Evolutionary conservation across 345 rosid genomes (phyloP).

Genomic region (Lepidium africanum): DNA sequence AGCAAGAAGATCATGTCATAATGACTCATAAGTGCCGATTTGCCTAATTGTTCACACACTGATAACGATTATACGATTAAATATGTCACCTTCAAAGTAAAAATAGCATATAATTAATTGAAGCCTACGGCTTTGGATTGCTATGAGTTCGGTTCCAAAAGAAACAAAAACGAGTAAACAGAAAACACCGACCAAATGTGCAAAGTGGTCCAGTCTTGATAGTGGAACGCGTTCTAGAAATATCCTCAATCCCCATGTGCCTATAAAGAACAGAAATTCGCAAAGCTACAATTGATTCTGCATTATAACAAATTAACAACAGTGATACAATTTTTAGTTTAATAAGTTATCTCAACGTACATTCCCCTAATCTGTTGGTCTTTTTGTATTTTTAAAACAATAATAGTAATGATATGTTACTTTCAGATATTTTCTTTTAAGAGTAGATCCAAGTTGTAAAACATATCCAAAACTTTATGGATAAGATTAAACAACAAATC

Average conservation of each 20-base stretch:
- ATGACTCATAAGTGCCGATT: too few species aligned
- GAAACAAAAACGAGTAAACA: neutral
- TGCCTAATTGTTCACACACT: too few species aligned
- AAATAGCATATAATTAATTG: too few species aligned
- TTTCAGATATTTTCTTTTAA: neutral
- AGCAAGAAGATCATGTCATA: too few species aligned
- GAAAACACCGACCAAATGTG: neutral
- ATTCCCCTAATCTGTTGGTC: neutral
- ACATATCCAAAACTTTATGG: too few species aligned
- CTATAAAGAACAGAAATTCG: neutral
- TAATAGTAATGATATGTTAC: neutral
- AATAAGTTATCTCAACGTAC: neutral
- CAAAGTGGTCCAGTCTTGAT: neutral
- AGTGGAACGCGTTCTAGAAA: neutral
- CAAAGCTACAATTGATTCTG: neutral
- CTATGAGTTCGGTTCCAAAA: too few species aligned
- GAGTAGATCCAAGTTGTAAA: too few species aligned
- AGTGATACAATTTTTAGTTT: too few species aligned
- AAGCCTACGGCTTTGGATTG: too few species aligned
- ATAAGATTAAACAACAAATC: neutral
- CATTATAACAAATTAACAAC: neutral
- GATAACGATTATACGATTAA: too few species aligned
- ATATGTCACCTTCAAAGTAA: too few species aligned
- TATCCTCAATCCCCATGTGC: neutral
- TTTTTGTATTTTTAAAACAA: neutral